These are phyloP conservation scores for Podospora tetraspora DNA, from an alignment of 495 filamentous ascomycete species.

Conservation along the genomic window DNA sequence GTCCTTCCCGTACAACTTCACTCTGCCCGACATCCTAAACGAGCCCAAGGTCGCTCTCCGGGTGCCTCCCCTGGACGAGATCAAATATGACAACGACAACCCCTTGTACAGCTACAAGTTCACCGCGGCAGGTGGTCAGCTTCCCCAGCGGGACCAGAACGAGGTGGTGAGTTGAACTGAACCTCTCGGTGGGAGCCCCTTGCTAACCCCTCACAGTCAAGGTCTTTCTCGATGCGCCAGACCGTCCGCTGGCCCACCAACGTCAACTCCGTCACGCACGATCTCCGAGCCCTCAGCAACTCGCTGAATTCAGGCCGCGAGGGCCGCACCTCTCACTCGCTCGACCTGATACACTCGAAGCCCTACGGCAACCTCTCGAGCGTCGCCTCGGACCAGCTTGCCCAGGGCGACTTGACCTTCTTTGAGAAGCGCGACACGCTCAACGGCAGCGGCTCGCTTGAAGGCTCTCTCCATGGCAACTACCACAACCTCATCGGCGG, in stretches of 20 bases:
- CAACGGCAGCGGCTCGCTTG: constrained; percentile 1
- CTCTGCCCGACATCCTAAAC: constrained; percentile 4
- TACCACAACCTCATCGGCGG: constrained; percentile 4
- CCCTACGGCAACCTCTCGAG: neutral
- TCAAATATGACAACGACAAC: neutral
- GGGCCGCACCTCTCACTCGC: neutral
- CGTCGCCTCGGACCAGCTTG: neutral
- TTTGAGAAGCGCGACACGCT: neutral
- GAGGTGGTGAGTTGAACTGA: neutral
- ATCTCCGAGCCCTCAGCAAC: neutral
- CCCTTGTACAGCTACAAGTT: neutral
- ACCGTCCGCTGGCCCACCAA: neutral
- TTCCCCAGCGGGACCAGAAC: neutral
- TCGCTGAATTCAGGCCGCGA: neutral
- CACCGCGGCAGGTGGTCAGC: neutral
- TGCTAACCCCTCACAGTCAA: neutral
- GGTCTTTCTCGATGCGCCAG: neutral
- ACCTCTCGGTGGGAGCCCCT: neutral
- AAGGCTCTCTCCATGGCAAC: neutral
- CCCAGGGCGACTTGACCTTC: neutral
- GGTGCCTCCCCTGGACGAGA: neutral
- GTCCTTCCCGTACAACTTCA: neutral
- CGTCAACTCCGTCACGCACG: neutral
- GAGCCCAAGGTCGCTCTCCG: neutral
- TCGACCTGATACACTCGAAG: neutral